Base-by-base conservation (phyloP, 805 yeast species). In the Lipomyces oligophaga region DNA sequence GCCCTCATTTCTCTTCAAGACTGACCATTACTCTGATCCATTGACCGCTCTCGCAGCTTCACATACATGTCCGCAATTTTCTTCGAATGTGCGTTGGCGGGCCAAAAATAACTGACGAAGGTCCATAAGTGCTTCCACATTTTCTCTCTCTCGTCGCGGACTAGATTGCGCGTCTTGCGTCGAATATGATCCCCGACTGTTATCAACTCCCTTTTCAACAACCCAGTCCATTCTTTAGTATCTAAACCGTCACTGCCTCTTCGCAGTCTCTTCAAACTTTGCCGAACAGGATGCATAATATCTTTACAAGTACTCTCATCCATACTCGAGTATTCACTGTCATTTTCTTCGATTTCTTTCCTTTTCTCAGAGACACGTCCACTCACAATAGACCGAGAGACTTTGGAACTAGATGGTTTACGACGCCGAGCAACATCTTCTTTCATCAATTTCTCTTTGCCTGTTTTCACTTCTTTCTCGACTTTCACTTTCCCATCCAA, bases 51-150 rank as follows among this genome's bases (percentile, higher is more conserved):
- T 18, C 41, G 26, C 30, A 58, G 27, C 37, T 57, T 58, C 18
- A 61, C 52, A 65, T 85, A 88, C 96, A 88, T 87, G 25, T 77
- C 80, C 60, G 75, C 73, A 52, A 87, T 77, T 67, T 83, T 83
- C 31, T 71, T 66, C 50, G 90, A 81, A 11, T 70, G 60, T 34
- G 83, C 96, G 52, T 77, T 76, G 3, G 80, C 84, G 2, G 96
- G 96, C 96, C 96, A 87, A 68, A 80, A 87, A 43, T 77, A 75
- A 18, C 88, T 74, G 3, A 93, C 86, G 63, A 82, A 86, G 25
- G 84, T 77, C 96, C 96, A 87, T 49, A 87, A 66, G 59, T 86
- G 93, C 61, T 76, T 81, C 47, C 71, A 69, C 47, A 68, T 58
- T 59, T 71, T 75, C 5, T 66, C 71, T 24, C 69, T 61, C 19